These are phyloP conservation scores for Tubosaeta sp. DNA, from an alignment of 768 basidiomycete species.

Conservation along the genomic window DNA sequence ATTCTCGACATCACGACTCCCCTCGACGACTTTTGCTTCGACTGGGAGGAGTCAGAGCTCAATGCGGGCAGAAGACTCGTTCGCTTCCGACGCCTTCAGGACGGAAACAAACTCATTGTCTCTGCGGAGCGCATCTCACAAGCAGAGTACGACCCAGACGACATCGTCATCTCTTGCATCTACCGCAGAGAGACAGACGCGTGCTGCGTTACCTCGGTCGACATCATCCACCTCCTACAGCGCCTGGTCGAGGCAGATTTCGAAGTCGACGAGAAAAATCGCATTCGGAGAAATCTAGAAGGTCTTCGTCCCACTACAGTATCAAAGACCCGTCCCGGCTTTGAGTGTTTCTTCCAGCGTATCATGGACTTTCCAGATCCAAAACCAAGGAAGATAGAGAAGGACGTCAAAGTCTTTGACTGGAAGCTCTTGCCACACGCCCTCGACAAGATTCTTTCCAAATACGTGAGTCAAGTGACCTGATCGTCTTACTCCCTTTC, in stretches of 20 bases:
- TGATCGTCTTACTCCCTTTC: not conserved
- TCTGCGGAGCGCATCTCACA: conserved; percentile 74
- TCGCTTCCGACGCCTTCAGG: conserved; percentile 75
- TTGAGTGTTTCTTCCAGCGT: conserved; percentile 85
- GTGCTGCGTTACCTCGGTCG: conserved; percentile 92
- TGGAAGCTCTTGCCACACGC: conserved; percentile 71
- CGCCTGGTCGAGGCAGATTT: conserved; percentile 68
- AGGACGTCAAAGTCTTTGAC: conserved; percentile 87
- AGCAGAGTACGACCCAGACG: conserved; percentile 65
- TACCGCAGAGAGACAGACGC: conserved; percentile 71
- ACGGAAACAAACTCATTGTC: conserved; percentile 71
- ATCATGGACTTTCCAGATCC: conserved; percentile 97
- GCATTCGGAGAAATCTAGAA: conserved; percentile 92
- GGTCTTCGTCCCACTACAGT: conserved; percentile 88
- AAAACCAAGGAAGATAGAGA: conserved; percentile 94
- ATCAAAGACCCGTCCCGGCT: conserved; percentile 76
- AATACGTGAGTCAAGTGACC: conserved; percentile 59
- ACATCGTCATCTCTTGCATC: conserved; percentile 93
- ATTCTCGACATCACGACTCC: conserved; percentile 59
- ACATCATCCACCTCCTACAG: conserved; percentile 91
- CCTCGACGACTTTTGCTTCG: conserved; percentile 49
- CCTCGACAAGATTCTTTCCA: conserved; percentile 73
- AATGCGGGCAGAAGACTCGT: conserved; percentile 75
- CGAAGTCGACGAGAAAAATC: conserved; percentile 93
- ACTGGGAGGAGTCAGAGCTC: conserved; percentile 65